Conservation (phyloP, 176 grass and related monocot species). For the Alloteropsis semialata region DNA sequence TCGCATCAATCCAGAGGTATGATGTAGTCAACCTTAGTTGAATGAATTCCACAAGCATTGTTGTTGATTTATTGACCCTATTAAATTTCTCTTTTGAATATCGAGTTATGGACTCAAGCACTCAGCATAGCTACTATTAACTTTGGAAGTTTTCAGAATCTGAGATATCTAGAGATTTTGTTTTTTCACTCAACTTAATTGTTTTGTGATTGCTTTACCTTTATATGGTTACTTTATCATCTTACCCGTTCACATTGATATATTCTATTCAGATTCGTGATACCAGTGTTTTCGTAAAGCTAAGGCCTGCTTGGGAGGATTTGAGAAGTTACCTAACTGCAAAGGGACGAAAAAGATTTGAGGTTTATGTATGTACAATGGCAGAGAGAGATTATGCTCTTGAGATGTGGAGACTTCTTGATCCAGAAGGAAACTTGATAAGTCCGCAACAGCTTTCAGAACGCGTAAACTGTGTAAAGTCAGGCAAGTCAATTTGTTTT, state of each 20-base stretch:
- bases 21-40: conserved; percentile 4
- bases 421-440: conserved; percentile 82
- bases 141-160: not conserved
- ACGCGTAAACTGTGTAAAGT: conserved; percentile 81
- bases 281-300: conserved; percentile 98
- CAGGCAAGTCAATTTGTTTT: conserved; percentile 54
- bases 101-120: not conserved
- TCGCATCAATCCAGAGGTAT: conserved; percentile 92
- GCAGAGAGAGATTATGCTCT: conserved; percentile 95
- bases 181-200: not conserved
- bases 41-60: not conserved
- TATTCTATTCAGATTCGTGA: conserved; percentile 64
- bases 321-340: conserved; percentile 95
- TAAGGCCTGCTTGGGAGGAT: conserved; percentile 98
- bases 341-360: conserved; percentile 92
- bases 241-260: conserved; percentile 7
- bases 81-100: not conserved
- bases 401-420: conserved; percentile 99
- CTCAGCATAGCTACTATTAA: conserved; percentile 4
- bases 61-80: not conserved
- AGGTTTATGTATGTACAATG: conserved; percentile 99
- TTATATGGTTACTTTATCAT: conserved; percentile 13
- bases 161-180: not conserved
- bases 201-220: conserved; percentile 12
- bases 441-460: conserved; percentile 62